Base-by-base conservation (phyloP, 2,329 filamentous ascomycete genomes). In the Rosellinia necatrix region DNA sequence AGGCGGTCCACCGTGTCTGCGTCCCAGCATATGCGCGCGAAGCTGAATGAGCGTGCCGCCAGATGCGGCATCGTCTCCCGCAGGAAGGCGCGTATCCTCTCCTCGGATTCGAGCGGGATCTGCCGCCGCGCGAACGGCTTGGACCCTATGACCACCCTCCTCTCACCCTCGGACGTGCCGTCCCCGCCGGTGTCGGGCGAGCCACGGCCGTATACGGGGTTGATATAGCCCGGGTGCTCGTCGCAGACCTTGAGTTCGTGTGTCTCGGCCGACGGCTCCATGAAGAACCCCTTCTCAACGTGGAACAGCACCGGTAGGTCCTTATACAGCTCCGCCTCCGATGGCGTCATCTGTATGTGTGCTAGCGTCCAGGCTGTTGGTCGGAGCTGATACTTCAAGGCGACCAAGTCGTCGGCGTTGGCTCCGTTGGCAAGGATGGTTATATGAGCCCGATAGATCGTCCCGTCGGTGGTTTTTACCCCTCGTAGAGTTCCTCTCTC, bases 201-300 rank as follows among this genome's bases (percentile, higher is more conserved):
- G 12, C 44, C 1, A 41, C 25, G 25, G 2, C 9, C 34, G 48
- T 59, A 62, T 8, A 76, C 60, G 38, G 75, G 78, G 55, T 83
- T 82, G 52, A 76, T 78, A 59, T 83, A 84, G 3, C 81, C 81
- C 0, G 81, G 81, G 55, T 83, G 81, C 60, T 84, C 80, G 58
- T 84, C 81, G 64, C 82, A 78, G 43, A 81, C 71, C 60, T 80
- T 80, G 13, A 80, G 68, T 55, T 79, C 73, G 38, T 73, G 70
- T 2, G 70, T 73, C 34, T 77, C 75, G 30, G 73, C 76, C 40
- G 78, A 76, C 0, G 77, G 77, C 49, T 80, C 77, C 64, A 79
- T 76, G 67, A 80, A 79, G 65, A 80, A 80, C 2, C 77, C 77
- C 15, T 73, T 70, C 56, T 79, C 76, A n/a, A 77, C 74, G 37